Evolutionary conservation across 139 green algal genomes (phyloP), one percentile per base, ranked within the genome.

Genomic region (Chlamydomonas sp.): DNA sequence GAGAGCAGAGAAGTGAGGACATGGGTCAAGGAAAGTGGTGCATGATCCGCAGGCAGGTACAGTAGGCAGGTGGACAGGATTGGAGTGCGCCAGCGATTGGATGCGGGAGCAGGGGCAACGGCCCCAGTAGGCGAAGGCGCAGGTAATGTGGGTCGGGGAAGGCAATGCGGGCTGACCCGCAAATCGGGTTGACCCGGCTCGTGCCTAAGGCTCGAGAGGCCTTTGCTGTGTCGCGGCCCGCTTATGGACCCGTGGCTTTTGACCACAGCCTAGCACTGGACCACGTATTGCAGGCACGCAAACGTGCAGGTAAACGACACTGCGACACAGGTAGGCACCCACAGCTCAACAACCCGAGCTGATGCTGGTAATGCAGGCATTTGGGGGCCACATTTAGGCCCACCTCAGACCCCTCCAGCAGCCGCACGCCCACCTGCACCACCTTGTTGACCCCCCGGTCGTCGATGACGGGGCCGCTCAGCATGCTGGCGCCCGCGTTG

Each of bases 401-500:
- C 77, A 49, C n/a, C 59, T 60, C 61, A 62, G 16, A 2, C 9
- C 64, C 5, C 64, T 15, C 14, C 64, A 17, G 1, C 67, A 15
- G 10, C 4, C 16, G 66, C n/a, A 9, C 68, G 66, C 83, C 1
- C 63, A 87, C 80, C 80, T 90, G 87, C 59, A 73, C 87, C 59
- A 90, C 63, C 9, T 49, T 12, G 60, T 87, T 87, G 61, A 87
- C 73, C 1, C 83, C 83, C 16, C 31, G 12, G 58, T 86, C 86
- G 31, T 75, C 31, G 17, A 88, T 58, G 8, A 17, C 6, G 60
- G 73, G 73, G 12, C 73, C 83, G 49, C 7, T 2, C n/a, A 82
- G 4, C 74, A 88, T 77, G 68, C 64, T 79, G 64, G 16, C 57
- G 7, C 91, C 91, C 0, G 91, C 91, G 77, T 94, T 94, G 85